These are phyloP conservation scores for Flueggea neowawraea DNA, from an alignment of 441 rosid species.

Conservation along the genomic window DNA sequence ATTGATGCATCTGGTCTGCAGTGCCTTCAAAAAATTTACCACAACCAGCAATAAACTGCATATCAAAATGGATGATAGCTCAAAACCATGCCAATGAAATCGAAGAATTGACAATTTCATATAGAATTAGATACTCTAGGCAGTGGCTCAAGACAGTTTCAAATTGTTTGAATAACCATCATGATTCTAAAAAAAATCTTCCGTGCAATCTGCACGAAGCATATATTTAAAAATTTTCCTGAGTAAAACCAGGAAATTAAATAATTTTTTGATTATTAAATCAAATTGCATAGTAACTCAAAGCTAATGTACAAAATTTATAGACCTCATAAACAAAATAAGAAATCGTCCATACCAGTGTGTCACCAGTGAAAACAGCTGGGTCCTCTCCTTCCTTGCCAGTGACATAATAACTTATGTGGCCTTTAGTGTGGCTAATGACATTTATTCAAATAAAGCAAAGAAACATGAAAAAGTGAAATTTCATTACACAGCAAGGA, in stretches of 20 bases:
- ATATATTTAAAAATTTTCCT: too few relatives aligned
- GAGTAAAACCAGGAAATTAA: too few relatives aligned
- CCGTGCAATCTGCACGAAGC: too few relatives aligned
- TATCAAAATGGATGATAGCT: neutral
- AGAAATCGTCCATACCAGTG: constrained; percentile 43
- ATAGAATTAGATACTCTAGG: too few relatives aligned
- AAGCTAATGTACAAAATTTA: too few relatives aligned
- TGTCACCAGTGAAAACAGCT: constrained; percentile 94
- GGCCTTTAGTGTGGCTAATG: constrained; percentile 90
- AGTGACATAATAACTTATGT: constrained; percentile 81
- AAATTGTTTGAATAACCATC: too few relatives aligned
- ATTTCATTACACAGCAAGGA: neutral
- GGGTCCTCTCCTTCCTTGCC: constrained; percentile 60
- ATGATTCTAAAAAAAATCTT: too few relatives aligned
- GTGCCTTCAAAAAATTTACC: constrained; percentile 98
- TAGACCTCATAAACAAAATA: neutral
- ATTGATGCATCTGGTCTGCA: constrained; percentile 93
- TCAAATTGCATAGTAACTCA: too few relatives aligned
- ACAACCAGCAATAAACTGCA: constrained; percentile 89
- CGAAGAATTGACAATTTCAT: too few relatives aligned
- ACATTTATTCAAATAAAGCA: constrained; percentile 13
- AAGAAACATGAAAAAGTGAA: constrained; percentile 1
- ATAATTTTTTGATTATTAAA: too few relatives aligned
- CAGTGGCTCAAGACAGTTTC: too few relatives aligned
- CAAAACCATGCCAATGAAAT: too few relatives aligned